Evolutionary conservation across 2,329 filamentous ascomycete genomes (phyloP).

Genomic region (Acephala macrosclerotiorum): DNA sequence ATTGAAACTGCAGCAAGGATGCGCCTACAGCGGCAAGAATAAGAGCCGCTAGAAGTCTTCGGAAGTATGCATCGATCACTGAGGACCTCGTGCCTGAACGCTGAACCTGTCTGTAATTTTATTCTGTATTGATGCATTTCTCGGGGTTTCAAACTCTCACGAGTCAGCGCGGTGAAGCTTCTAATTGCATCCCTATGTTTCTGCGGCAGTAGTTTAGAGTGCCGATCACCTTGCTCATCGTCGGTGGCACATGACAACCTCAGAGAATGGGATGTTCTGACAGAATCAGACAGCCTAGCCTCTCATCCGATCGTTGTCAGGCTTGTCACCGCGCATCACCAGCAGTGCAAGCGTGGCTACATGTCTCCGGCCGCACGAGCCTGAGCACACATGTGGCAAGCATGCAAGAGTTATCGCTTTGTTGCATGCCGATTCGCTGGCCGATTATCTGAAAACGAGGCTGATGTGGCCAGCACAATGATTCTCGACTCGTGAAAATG

Average conservation of each 20-base stretch:
- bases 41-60: slow-evolving; percentile 2
- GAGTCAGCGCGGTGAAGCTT: neutral
- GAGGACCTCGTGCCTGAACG: neutral
- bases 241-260: slow-evolving; percentile 1
- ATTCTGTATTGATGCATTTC: neutral
- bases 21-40: neutral
- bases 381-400: neutral
- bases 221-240: slow-evolving; percentile 1
- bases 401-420: neutral
- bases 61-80: slow-evolving; percentile 8
- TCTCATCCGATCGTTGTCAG: slow-evolving; percentile 8
- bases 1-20: neutral
- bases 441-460: slow-evolving; percentile 1
- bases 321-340: neutral
- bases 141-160: neutral
- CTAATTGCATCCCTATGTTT: neutral
- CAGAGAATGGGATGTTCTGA: slow-evolving; percentile 1
- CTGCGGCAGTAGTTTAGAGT: neutral
- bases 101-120: neutral
- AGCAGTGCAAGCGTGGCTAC: neutral
- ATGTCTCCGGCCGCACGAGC: no score
- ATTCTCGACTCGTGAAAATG: slow-evolving; percentile 3
- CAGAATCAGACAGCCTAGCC: neutral
- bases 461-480: slow-evolving; percentile 4
- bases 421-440: neutral